Base-by-base conservation (phyloP, 306 rosid species). In the Quercus berberidifolia region DNA sequence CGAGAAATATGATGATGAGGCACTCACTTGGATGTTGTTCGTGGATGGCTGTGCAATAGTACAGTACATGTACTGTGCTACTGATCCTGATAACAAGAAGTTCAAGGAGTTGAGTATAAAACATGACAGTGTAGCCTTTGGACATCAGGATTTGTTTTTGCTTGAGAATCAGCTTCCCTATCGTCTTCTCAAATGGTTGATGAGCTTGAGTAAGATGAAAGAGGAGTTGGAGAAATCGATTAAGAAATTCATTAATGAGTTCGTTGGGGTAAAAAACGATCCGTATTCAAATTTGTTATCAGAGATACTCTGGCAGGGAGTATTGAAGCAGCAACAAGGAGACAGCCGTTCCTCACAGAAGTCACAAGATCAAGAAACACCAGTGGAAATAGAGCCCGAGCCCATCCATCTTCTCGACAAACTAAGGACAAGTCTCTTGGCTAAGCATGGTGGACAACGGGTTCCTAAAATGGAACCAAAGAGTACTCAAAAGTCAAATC, bases 151-250 rank as follows among this genome's bases (percentile, higher is more conserved):
- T 62, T 54, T 78, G 73, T 74, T 83, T 73, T 59, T 83, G 62
- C 67, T 83, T n/a, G 83, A 83, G 69, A 83, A 83, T 21, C 83
- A 78, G 55, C 62, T 83, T 54, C 83, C 86, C 6, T 83, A 31
- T 21, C 0, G 15, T 8, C 77, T 74, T 55, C 80, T 83, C 14
- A 2, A 11, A 35, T 20, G 54, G 43, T 54, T 76, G 69, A 77
- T 76, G 74, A 55, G 3, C 31, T 18, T 0, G 8, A 41, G 73
- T 43, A 0, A 2, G 25, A 46, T 11, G 20, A 21, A 38, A 49
- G 0, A 1, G 2, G 5, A 25, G 0, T 1, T 0, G 4, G 3
- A 17, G 7, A 1, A 2, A 0, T 69, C 74, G 2, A 74, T 83
- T 1, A 5, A 2, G 0, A 0, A 0, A 0, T 78, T 78, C 43